These are phyloP conservation scores for Cystofilobasidium ferigula DNA, from an alignment of 768 basidiomycete species.

Conservation along the genomic window DNA sequence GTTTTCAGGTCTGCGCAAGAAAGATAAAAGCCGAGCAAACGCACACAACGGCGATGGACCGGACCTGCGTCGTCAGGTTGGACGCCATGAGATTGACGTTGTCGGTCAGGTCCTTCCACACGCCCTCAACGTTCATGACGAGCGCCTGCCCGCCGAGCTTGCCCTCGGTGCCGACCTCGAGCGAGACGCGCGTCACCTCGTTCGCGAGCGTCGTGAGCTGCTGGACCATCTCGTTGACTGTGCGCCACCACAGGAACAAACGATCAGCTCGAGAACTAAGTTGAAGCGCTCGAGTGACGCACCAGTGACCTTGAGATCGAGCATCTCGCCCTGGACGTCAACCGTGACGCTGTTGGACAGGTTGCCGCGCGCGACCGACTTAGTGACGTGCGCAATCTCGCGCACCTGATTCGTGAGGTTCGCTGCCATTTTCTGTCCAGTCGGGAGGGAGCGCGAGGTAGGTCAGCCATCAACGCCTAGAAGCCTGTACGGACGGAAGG, in stretches of 20 bases:
- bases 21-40: background rate
- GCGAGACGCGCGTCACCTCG: constrained; percentile 60
- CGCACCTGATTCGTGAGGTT: constrained; percentile 39
- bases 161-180: constrained; percentile 93
- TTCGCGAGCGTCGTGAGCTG: constrained; percentile 54
- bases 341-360: constrained; percentile 37
- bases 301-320: constrained; percentile 35
- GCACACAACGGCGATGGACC: constrained; percentile 14
- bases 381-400: constrained; percentile 41
- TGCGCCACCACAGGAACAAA: constrained; percentile 35
- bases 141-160: constrained; percentile 69
- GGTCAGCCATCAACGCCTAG: constrained; percentile 9
- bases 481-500: no score
- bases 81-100: constrained; percentile 17
- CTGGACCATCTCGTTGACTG: constrained; percentile 89
- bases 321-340: constrained; percentile 39
- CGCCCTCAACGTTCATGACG: constrained; percentile 14
- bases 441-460: background rate
- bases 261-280: no score
- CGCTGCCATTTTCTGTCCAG: constrained; percentile 38
- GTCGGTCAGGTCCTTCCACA: constrained; percentile 17
- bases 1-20: background rate
- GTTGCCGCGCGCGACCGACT: constrained; percentile 39
- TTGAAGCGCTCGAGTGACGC: background rate
- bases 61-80: constrained; percentile 13